A percentile compares a stretch with the other conserved stretches of the same genome.
Evolutionary conservation across 164 flowering plant species (phyloP).

Genomic region (Taxillus chinensis): DNA sequence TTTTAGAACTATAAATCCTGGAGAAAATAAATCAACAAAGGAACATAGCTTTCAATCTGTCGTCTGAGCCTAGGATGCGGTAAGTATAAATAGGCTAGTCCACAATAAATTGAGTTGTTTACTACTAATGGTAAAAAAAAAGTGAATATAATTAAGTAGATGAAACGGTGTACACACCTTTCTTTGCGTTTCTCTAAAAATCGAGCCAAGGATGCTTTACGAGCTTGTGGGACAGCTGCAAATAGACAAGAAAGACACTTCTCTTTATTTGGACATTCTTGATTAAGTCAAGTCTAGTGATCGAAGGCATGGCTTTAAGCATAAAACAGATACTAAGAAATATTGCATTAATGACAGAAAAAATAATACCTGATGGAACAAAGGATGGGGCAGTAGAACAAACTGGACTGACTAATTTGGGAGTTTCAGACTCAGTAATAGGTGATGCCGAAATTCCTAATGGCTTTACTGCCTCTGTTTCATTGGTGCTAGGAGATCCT

Average conservation of each 20-base stretch:
- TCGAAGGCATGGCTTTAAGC: too few species aligned
- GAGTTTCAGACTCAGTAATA: not conserved
- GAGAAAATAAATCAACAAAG: too few species aligned
- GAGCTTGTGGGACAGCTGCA: not conserved
- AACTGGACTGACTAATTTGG: not conserved
- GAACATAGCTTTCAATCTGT: too few species aligned
- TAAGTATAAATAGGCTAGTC: not conserved
- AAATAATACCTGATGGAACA: not conserved
- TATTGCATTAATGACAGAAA: not conserved
- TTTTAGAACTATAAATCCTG: too few species aligned
- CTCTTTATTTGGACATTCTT: not conserved
- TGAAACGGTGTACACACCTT: not conserved
- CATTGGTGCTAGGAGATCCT: not conserved
- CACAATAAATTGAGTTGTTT: too few species aligned
- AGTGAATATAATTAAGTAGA: not conserved
- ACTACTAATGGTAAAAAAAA: not conserved
- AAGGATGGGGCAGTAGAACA: not conserved
- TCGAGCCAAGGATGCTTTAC: constrained; percentile 3
- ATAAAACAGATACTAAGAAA: too few species aligned
- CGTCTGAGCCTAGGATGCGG: not conserved
- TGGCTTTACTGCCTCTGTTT: not conserved
- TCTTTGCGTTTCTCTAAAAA: constrained; percentile 2
- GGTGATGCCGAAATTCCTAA: not conserved
- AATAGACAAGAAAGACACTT: not conserved
- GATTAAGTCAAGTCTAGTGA: too few species aligned